Evolutionary conservation across 306 rosid species (phyloP), one percentile per base, ranked within the genome.

Genomic region (Hippophae tibetana): DNA sequence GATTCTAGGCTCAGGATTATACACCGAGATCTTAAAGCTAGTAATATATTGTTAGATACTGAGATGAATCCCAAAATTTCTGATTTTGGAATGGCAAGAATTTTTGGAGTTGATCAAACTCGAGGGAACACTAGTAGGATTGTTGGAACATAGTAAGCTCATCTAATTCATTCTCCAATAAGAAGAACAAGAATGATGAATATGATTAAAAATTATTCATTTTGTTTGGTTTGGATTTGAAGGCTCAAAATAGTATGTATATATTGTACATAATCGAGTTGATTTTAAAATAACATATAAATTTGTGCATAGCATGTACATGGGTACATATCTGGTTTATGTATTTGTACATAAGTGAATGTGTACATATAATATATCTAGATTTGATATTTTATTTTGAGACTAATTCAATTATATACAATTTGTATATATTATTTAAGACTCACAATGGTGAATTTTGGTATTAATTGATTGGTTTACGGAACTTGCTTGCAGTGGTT

Each of bases 101-200:
- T 80, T 14, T 52, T 76, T 27, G 68, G 56, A 13, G 47, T 38
- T 7, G 69, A 76, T 66, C 74, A 82, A 62, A 72, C 67, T 45
- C 70, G 66, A 65, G 78, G 60, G 65, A 67, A 51, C 59, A 78
- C 84, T 1, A 47, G 6, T 6, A 71, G 72, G 65, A 56, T 82
- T 48, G 87, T 73, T 8, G 84, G 80, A n/a, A 82, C 87, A 18
- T 43, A 43, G 84, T 82, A 48, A 78, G 84, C 58, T 31, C 5
- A 13, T 11, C 47, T 11, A 42, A 42, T 42, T 42, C 38, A 31
- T 31, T 31, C 38, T 31, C 5, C 38, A 31, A 2, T 31, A 31
- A 0, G 38, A 31, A 31, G 38, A 31, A 31, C 38, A 31, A 31
- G 4, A 0, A 0, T 31, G 38, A 31, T 31, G 5, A 31, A 31